These are phyloP conservation scores for Rhizopogon vulgaris DNA, from an alignment of 768 basidiomycete genomes.

Conservation along the genomic window DNA sequence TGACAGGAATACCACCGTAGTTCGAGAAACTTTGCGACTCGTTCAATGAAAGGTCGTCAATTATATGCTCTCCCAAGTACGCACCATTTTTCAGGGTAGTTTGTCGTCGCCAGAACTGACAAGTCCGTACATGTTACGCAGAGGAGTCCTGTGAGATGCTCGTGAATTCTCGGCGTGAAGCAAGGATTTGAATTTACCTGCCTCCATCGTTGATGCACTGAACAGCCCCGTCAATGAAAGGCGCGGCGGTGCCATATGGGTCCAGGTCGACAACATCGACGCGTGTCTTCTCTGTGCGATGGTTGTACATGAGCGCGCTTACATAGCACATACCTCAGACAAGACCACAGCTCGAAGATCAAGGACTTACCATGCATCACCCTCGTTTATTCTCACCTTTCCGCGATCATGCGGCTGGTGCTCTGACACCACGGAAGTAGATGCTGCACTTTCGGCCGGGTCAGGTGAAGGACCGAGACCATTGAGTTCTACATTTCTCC, in stretches of 20 bases:
- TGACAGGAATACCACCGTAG: constrained; percentile 87
- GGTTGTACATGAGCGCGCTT: constrained; percentile 87
- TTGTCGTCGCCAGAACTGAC: constrained; percentile 86
- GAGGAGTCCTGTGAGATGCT: constrained; percentile 58
- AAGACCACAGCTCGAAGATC: not conserved
- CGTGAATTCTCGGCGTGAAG: not conserved
- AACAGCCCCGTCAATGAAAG: constrained; percentile 93
- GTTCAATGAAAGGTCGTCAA: not conserved
- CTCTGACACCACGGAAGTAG: constrained; percentile 4
- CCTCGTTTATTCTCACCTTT: constrained; percentile 81
- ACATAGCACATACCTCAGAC: not conserved
- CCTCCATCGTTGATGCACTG: constrained; percentile 87
- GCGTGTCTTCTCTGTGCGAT: constrained; percentile 62
- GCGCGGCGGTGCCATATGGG: constrained; percentile 95
- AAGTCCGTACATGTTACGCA: constrained; percentile 97
- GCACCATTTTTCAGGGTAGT: constrained; percentile 96
- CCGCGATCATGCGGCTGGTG: constrained; percentile 23
- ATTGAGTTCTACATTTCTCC: constrained; percentile 79
- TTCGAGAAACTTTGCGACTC: constrained; percentile 68
- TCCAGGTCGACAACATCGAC: constrained; percentile 98
- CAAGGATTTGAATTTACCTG: constrained; percentile 23
- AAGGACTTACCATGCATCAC: constrained; percentile 79
- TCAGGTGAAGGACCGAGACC: constrained; percentile 43
- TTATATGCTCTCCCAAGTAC: not conserved
- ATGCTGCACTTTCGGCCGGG: constrained; percentile 11